Percentiles rank a stretch among this genome's conserved stretches.
These are phyloP conservation scores for Bathelium albidoporum DNA, from an alignment of 495 filamentous ascomycete genomes.

Conservation along the genomic window DNA sequence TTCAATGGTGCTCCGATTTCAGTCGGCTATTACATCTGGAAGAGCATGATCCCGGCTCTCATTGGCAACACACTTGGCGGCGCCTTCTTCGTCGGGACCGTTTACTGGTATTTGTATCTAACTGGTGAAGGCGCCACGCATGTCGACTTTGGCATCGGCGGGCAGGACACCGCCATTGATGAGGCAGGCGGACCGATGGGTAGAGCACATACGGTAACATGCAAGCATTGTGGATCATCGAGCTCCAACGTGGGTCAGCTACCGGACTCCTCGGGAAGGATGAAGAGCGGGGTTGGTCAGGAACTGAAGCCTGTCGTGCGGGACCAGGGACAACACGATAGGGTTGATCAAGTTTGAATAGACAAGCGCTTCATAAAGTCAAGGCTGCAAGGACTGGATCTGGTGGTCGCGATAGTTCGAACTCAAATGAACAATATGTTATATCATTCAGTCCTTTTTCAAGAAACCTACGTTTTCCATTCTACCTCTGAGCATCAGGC, in stretches of 20 bases:
- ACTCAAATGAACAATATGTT: too few relatives aligned
- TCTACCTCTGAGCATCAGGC: too few relatives aligned
- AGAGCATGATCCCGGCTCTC: conserved; percentile 49
- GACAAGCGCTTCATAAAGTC: too few relatives aligned
- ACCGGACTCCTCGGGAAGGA: neutral
- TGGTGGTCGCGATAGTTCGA: too few relatives aligned
- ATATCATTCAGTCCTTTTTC: too few relatives aligned
- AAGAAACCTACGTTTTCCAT: too few relatives aligned
- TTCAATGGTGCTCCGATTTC: conserved; percentile 43
- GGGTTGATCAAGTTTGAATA: neutral
- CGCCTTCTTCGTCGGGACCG: conserved; percentile 9
- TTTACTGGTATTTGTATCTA: conserved; percentile 12
- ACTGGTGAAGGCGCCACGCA: neutral
- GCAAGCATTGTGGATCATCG: neutral
- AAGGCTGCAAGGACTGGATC: too few relatives aligned
- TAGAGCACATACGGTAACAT: neutral
- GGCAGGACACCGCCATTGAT: neutral
- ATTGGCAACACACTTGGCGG: conserved; percentile 47
- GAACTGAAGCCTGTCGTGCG: neutral
- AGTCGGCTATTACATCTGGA: conserved; percentile 52
- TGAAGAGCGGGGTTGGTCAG: neutral
- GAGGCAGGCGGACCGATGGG: neutral
- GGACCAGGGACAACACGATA: neutral
- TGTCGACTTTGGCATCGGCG: neutral
- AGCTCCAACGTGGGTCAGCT: neutral